Conservation (phyloP, 2,329 filamentous ascomycete genomes). For the Anthostomella pinea region DNA sequence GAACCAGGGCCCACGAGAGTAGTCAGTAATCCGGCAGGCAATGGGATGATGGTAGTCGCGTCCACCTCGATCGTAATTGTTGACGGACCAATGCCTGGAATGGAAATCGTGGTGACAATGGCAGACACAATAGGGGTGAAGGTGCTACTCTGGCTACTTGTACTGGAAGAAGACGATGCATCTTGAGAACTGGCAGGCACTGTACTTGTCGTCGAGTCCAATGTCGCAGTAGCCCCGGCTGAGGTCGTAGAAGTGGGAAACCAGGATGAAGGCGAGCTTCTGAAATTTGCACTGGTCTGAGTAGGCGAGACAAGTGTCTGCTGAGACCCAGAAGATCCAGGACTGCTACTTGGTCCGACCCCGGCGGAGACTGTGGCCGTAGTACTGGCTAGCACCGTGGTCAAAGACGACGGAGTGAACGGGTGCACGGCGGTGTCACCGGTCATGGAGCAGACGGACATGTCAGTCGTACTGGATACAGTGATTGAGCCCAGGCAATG, state of each 20-base stretch:
- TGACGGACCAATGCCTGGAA: not conserved
- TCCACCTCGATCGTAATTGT: not conserved
- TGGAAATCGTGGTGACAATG: not conserved
- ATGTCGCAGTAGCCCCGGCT: no score
- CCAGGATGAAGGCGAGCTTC: not conserved
- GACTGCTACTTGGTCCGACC: no score
- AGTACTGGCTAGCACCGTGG: no score
- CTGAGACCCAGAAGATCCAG: no score
- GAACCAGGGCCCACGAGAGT: not conserved
- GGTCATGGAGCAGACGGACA: not conserved
- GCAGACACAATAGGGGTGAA: not conserved
- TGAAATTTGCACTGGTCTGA: no score
- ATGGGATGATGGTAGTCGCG: not conserved
- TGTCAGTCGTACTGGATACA: not conserved
- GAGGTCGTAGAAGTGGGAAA: not conserved
- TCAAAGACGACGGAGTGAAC: no score
- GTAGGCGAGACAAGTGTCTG: no score
- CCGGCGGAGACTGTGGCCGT: no score
- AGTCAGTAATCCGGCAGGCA: not conserved
- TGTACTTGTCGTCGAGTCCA: no score
- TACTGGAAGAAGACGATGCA: not conserved
- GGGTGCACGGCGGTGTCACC: no score
- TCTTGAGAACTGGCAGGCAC: not conserved
- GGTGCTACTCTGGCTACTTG: not conserved
- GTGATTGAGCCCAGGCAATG: not conserved